A percentile compares a stretch with the other conserved stretches of the same genome.
These are phyloP conservation scores for Pilatotrama ljubarskyi DNA, from an alignment of 768 basidiomycete genomes.

Conservation along the genomic window DNA sequence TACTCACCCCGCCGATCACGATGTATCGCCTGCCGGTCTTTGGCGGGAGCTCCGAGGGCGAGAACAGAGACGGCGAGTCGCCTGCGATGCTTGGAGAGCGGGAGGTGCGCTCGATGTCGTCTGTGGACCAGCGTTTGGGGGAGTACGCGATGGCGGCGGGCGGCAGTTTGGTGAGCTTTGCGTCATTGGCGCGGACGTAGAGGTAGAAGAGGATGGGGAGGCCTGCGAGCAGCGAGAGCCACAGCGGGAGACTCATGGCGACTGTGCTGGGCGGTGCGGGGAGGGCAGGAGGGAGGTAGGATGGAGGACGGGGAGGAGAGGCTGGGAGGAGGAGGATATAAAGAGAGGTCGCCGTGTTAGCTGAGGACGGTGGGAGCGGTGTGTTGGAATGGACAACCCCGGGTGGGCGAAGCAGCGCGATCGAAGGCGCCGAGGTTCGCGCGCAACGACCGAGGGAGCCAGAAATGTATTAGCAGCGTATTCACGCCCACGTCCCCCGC, in stretches of 20 bases:
- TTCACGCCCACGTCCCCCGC: too few relatives aligned
- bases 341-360: too few relatives aligned
- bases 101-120: conserved; percentile 42
- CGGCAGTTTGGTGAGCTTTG: conserved; percentile 51
- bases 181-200: conserved; percentile 56
- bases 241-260: conserved; percentile 2
- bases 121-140: conserved; percentile 49
- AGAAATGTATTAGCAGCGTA: too few relatives aligned
- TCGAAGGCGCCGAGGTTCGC: too few relatives aligned
- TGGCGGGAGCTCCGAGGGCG: conserved; percentile 52
- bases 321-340: neutral
- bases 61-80: conserved; percentile 35
- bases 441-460: too few relatives aligned
- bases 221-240: conserved; percentile 16
- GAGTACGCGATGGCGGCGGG: conserved; percentile 48
- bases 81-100: conserved; percentile 33
- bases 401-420: too few relatives aligned
- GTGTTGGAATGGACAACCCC: too few relatives aligned
- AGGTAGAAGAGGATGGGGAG: conserved; percentile 29
- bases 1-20: conserved; percentile 71
- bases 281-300: neutral
- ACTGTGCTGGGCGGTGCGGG: neutral
- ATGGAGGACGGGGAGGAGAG: neutral
- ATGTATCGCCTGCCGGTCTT: conserved; percentile 77
- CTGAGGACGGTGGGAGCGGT: too few relatives aligned